Base-by-base conservation (phyloP, 495 filamentous ascomycete genomes). In the Penicillium maclennaniae region DNA sequence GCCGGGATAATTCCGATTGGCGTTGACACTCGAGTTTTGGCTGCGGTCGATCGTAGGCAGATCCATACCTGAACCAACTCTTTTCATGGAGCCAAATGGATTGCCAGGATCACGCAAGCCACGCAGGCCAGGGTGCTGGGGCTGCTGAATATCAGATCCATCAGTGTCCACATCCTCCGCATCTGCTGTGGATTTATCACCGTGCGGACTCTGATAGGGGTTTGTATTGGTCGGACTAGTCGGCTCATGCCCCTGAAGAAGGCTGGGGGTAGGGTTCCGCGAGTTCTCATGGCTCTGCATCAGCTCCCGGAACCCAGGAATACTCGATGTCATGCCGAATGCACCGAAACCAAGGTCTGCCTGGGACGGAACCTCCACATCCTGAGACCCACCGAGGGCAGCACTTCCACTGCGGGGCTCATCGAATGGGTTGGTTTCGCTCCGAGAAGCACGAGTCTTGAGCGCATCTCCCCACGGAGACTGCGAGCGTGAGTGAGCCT, bases 191-290 rank as follows among this genome's bases (percentile, higher is more conserved):
- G 50, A 77, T 28, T 83, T 83, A 16, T 91, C 87, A n/a, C 82
- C 86, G n/a, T 88, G 83, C 8, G 93, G 95, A 67, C 92, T 97
- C 57, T 88, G 87, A 62, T 92, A 98, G n/a, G 93, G 95, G 68
- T 98, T 98, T 1, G 93, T 97, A 54, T 96, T 91, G 0, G 92
- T 93, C 34, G 93, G 95, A 62, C 95, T 97, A 54, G 88, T 80
- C 7, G 86, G 85, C 55, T 91, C 88, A 49, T 80, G 75, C 44
- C 70, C 78, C 44, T 79, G 79, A 47, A 76, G 70, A 38, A 78
- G 71, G 46, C 75, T 78, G 41, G 74, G 79, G 59, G 76, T 84
- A 57, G 77, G 75, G 62, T 85, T 81, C 34, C 79, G 74, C 12
- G 78, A 80, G 43, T 74, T 75, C 43, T 87, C 80, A 21, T 80